Evolutionary conservation across 371 early-diverging fungal genomes (phyloP).

Genomic region (Lichtheimia corymbifera): DNA sequence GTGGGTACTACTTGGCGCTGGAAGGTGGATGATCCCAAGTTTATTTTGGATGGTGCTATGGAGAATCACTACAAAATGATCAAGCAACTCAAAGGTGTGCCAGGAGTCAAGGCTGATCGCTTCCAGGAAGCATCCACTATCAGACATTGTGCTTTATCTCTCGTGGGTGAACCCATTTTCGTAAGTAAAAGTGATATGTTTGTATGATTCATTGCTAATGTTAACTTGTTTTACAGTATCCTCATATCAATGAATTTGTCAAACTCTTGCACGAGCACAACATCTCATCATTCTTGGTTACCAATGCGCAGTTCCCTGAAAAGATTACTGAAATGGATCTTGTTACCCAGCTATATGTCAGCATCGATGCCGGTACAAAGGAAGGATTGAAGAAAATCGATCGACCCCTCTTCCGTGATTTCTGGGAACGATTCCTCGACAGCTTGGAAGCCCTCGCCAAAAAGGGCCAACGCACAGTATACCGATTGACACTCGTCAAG

Average conservation of each 20-base stretch:
- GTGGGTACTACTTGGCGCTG: slow-evolving; percentile 65
- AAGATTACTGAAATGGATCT: slow-evolving; percentile 67
- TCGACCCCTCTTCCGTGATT: slow-evolving; percentile 79
- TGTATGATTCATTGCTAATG: neutral
- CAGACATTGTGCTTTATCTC: slow-evolving; percentile 74
- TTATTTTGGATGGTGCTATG: slow-evolving; percentile 74
- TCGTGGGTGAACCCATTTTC: slow-evolving; percentile 82
- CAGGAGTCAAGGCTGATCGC: slow-evolving; percentile 75
- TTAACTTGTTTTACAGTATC: slow-evolving; percentile 53
- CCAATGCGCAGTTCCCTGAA: slow-evolving; percentile 84
- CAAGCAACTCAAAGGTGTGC: slow-evolving; percentile 76
- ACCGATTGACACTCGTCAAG: slow-evolving; percentile 80
- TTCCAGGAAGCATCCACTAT: slow-evolving; percentile 74
- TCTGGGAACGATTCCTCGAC: slow-evolving; percentile 79
- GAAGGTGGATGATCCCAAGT: slow-evolving; percentile 77
- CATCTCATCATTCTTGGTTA: slow-evolving; percentile 81
- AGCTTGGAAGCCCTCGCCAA: slow-evolving; percentile 67
- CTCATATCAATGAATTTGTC: slow-evolving; percentile 82
- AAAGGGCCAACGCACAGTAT: slow-evolving; percentile 73
- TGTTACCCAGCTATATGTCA: slow-evolving; percentile 81
- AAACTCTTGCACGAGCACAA: slow-evolving; percentile 66
- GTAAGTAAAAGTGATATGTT: slow-evolving; percentile 25
- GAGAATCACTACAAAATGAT: slow-evolving; percentile 81
- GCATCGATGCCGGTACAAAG: slow-evolving; percentile 80
- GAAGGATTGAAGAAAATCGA: slow-evolving; percentile 80